Conservation (phyloP, 2,329 filamentous ascomycete genomes). For the Cordyceps javanica region DNA sequence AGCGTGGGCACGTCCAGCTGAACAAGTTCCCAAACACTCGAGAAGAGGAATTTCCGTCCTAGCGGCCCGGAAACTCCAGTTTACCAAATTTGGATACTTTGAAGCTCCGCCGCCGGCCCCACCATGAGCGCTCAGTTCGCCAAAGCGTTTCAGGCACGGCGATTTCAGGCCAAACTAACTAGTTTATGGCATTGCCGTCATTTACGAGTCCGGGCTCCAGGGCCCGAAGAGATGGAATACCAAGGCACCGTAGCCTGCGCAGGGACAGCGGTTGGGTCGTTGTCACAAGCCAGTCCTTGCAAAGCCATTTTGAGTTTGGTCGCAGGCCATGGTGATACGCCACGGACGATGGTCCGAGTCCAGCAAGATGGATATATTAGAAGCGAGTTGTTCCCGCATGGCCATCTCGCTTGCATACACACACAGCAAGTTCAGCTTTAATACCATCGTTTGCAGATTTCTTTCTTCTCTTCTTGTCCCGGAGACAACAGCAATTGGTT, state of each 20-base stretch:
- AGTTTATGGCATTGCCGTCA: not conserved
- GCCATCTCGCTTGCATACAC: not conserved
- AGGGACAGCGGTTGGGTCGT: not conserved
- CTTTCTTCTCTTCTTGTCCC: not conserved
- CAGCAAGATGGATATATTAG: not conserved
- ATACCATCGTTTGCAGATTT: not conserved
- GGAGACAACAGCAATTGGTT: not conserved
- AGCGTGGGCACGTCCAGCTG: not conserved
- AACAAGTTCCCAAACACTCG: too few relatives aligned
- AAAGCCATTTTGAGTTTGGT: not conserved
- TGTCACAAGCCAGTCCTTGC: not conserved
- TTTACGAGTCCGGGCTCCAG: not conserved
- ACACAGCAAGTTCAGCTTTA: not conserved
- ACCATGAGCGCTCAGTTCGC: conserved; percentile 6
- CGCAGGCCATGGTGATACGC: not conserved
- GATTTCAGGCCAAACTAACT: not conserved
- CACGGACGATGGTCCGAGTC: not conserved
- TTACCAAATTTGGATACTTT: not conserved
- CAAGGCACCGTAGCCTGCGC: not conserved
- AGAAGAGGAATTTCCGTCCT: too few relatives aligned
- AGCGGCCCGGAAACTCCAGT: too few relatives aligned
- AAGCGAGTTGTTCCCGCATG: not conserved
- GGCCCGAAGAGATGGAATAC: not conserved
- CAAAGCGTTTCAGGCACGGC: conserved; percentile 9
- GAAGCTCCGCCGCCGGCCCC: not conserved